Percentiles rank a stretch among this genome's conserved stretches.
Conservation (phyloP, 495 filamentous ascomycete genomes). For the Aspergillus bertholletiae region DNA sequence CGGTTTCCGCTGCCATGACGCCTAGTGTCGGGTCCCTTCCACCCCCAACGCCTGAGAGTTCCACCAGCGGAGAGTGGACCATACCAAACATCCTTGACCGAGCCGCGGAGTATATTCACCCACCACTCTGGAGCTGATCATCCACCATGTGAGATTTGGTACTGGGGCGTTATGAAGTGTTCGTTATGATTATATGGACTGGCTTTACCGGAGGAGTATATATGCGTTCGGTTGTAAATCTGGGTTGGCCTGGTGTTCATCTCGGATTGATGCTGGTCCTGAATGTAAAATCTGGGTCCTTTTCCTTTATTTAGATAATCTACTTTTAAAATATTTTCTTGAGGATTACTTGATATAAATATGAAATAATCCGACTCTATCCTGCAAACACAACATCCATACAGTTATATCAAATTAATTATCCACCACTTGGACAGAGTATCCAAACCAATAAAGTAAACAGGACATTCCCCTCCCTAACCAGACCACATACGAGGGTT, state of each 20-base stretch:
- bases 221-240: neutral
- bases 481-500: no score
- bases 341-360: no score
- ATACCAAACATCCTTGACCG: constrained; percentile 44
- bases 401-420: no score
- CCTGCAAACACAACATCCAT: no score
- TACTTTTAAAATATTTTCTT: no score
- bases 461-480: no score
- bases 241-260: neutral
- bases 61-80: constrained; percentile 46
- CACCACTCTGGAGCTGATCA: constrained; percentile 39
- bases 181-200: neutral
- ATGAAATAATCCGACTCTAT: no score
- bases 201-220: neutral
- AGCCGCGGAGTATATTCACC: constrained; percentile 47
- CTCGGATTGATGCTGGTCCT: neutral
- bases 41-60: constrained; percentile 46
- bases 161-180: neutral
- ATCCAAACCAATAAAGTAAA: no score
- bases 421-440: no score
- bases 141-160: neutral
- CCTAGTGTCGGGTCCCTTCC: constrained; percentile 37
- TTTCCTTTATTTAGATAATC: neutral
- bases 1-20: constrained; percentile 29
- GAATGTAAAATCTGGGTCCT: neutral